phyloP scores from a whole-genome alignment of 2,329 filamentous ascomycete species.

The Teratosphaeria zuluensis region DNA sequence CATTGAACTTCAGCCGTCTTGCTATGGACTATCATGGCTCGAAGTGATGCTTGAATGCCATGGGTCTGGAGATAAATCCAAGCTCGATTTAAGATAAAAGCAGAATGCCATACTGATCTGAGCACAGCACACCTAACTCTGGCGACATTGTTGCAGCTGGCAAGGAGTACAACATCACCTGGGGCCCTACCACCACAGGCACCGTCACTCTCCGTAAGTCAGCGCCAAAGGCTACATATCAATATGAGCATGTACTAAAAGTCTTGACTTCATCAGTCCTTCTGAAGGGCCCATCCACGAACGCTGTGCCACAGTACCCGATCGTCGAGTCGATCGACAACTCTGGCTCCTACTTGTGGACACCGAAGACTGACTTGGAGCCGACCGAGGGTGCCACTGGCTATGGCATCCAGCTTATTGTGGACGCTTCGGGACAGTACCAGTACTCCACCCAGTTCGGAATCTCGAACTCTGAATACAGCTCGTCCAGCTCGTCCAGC shows the following conservation, averaged over 20 bases:
- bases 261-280: conserved; percentile 29
- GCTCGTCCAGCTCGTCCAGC: background rate
- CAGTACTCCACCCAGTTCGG: conserved; percentile 56
- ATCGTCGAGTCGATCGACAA: conserved; percentile 47
- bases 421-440: conserved; percentile 49
- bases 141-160: conserved; percentile 42
- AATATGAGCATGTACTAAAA: background rate
- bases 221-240: background rate
- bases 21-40: background rate
- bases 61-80: background rate
- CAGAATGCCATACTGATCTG: background rate
- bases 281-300: conserved; percentile 48
- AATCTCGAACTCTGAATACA: conserved; percentile 34
- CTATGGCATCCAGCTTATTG: conserved; percentile 55
- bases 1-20: background rate
- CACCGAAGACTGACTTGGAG: conserved; percentile 37
- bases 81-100: background rate
- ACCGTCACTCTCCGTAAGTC: conserved; percentile 40
- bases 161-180: conserved; percentile 29
- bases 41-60: background rate
- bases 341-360: conserved; percentile 48
- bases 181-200: conserved; percentile 41
- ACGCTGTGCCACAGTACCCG: conserved; percentile 43
- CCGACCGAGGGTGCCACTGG: conserved; percentile 27
- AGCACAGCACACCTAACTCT: background rate